phyloP scores from a whole-genome alignment of 345 rosid genomes.

The Carallia brachiata region DNA sequence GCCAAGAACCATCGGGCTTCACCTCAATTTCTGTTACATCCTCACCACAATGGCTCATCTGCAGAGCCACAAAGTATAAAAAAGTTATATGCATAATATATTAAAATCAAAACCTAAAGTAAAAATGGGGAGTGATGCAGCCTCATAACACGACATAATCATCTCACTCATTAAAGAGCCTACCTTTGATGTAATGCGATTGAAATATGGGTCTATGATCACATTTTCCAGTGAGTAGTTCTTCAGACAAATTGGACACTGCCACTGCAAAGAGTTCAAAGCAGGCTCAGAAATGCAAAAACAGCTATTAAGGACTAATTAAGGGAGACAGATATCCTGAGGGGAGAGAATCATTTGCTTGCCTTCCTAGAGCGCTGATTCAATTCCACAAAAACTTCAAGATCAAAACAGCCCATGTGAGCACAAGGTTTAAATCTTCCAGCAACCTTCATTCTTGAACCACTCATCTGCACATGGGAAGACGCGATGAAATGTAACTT shows the following conservation, averaged over 20 bases:
- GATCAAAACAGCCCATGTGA: conserved; percentile 98
- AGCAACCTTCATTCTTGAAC: conserved; percentile 94
- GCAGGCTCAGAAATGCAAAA: conserved; percentile 21
- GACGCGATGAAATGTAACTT: conserved; percentile 11
- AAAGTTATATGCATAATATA: not conserved
- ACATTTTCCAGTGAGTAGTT: conserved; percentile 84
- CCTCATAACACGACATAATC: too few relatives aligned
- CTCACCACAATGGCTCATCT: conserved; percentile 89
- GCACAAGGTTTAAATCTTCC: conserved; percentile 93
- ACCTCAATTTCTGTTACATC: conserved; percentile 83
- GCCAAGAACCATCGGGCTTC: conserved; percentile 98
- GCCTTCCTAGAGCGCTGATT: conserved; percentile 99
- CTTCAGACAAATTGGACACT: conserved; percentile 89
- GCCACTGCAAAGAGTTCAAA: conserved; percentile 71
- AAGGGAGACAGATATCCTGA: not conserved
- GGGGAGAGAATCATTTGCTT: conserved; percentile 23
- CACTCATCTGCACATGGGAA: conserved; percentile 65
- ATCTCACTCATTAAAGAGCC: not conserved
- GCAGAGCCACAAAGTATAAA: conserved; percentile 16
- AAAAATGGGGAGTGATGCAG: too few relatives aligned
- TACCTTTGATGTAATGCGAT: conserved; percentile 82
- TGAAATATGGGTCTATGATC: conserved; percentile 89
- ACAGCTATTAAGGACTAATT: not conserved
- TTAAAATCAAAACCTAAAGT: not conserved
- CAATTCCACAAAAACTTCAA: conserved; percentile 90